These are phyloP conservation scores for Jasminum sambac DNA, from an alignment of 257 asterid genomes.

Conservation along the genomic window DNA sequence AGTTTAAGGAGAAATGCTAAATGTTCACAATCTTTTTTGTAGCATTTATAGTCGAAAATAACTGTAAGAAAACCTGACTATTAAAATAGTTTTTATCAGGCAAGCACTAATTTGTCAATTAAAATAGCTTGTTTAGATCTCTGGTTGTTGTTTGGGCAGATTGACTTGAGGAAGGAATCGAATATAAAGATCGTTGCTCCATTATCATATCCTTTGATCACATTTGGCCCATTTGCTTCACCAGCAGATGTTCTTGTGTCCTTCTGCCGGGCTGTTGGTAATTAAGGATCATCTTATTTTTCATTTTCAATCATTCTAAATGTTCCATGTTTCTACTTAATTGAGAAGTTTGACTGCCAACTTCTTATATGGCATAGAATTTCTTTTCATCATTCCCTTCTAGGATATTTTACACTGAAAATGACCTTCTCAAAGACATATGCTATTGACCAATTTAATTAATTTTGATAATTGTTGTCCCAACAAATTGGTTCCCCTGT, in stretches of 20 bases:
- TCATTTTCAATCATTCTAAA: conserved; percentile 3
- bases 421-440: neutral
- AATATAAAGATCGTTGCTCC: conserved; percentile 58
- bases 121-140: conserved; percentile 24
- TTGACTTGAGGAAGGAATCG: conserved; percentile 77
- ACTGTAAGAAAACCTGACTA: too few relatives aligned
- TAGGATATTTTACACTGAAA: neutral
- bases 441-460: neutral
- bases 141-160: conserved; percentile 45
- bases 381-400: neutral
- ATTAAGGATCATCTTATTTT: conserved; percentile 15
- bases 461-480: neutral
- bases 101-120: too few relatives aligned
- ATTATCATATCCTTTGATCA: conserved; percentile 68
- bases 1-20: too few relatives aligned
- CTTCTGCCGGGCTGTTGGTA: conserved; percentile 82
- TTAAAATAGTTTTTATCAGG: too few relatives aligned
- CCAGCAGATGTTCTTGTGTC: conserved; percentile 81
- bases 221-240: conserved; percentile 90
- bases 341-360: neutral
- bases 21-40: too few relatives aligned
- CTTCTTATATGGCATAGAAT: neutral
- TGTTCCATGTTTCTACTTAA: conserved; percentile 12
- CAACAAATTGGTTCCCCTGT: neutral
- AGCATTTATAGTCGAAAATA: too few relatives aligned